Base-by-base conservation (phyloP, 805 yeast genomes). In the Zygoascus tannicola region DNA sequence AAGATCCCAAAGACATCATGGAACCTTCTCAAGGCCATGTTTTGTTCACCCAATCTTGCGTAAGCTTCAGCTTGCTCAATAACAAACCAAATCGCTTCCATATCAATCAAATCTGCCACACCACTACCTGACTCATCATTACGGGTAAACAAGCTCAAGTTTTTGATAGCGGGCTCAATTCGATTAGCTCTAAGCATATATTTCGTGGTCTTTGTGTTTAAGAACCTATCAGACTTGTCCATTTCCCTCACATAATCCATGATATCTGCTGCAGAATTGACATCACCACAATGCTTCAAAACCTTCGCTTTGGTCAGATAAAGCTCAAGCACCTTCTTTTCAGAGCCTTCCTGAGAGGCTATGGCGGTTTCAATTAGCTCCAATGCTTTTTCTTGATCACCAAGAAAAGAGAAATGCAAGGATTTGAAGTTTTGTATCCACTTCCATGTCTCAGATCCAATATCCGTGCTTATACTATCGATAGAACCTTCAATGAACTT, bases 11-110 rank as follows among this genome's bases (percentile, higher is more conserved):
- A 67, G 38, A 87, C 71, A 2, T 85, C 79, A 35, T 67, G 62
- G 58, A 73, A 85, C 55, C 97, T 74, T 64, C 92, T 92, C 50
- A 87, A 65, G 0, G 97, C 78, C 51, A 92, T 64, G 0, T 94
- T 95, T 21, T 63, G 67, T 39, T 73, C 63, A 51, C 76, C 81
- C 35, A 76, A 55, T 54, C 96, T 75, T 41, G 66, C 62, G 54
- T 85, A 86, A 3, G 92, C 80, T 56, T 84, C 94, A 1, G 92
- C 97, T 59, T 81, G 78, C 58, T 86, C 96, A 15, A 74, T 64
- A 50, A 92, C 65, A 49, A 86, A 85, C 95, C 97, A 87, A 41
- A 80, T 74, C n/a, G 82, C 88, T 65, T 92, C 97, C 81, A 92
- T 82, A 26, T 75, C 71, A 56, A 85, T 94, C 54, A 90, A 69